Evolutionary conservation across 2,329 filamentous ascomycete species (phyloP), one percentile per base, ranked within the genome.

Genomic region (Diaporthe caulivora): DNA sequence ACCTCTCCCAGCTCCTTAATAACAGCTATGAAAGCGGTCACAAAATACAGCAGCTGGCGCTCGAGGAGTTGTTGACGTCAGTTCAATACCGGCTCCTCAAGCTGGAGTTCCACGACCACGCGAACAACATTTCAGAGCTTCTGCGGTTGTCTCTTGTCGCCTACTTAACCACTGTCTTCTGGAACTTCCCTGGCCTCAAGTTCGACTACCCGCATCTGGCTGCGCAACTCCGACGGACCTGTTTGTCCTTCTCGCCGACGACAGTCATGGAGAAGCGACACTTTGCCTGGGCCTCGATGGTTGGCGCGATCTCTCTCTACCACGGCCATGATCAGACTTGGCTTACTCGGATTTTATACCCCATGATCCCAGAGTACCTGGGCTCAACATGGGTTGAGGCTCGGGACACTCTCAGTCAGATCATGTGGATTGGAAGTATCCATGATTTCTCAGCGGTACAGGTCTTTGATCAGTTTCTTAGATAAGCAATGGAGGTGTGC

Each of bases 401-500:
- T 10, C 26, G 53, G 15, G 53, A 31, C 7, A 54, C 2, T 1
- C 13, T 54, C 1, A 31, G 53, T 26, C 53, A 54, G 10, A 21
- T 54, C 26, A 54, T 54, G 26, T 54, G 53, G 53, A 54, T 54
- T 13, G 53, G 29, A 54, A 54, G 53, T 31, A 54, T 54, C 17
- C 53, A 54, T 54, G 53, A 54, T 54, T 31, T 6, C 53, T 29
- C 26, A 10, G 53, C 53, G 53, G 18, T 34, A 54, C 26, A 21
- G 29, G 26, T 54, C 15, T 54, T 54, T 17, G 53, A 8, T 21
- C 1, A 0, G 47, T 49, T 49, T 21, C 47, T 49, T 49, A 49
- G 47, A 49, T n/a, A n/a, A n/a, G n/a, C n/a, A n/a, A n/a, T n/a
- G n/a, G n/a, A n/a, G n/a, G n/a, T n/a, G n/a, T n/a, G n/a, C n/a